A percentile compares a stretch with the other conserved stretches of the same genome.
Evolutionary conservation across 345 rosid genomes (phyloP).

Genomic region (Eucalyptus polyanthemos): DNA sequence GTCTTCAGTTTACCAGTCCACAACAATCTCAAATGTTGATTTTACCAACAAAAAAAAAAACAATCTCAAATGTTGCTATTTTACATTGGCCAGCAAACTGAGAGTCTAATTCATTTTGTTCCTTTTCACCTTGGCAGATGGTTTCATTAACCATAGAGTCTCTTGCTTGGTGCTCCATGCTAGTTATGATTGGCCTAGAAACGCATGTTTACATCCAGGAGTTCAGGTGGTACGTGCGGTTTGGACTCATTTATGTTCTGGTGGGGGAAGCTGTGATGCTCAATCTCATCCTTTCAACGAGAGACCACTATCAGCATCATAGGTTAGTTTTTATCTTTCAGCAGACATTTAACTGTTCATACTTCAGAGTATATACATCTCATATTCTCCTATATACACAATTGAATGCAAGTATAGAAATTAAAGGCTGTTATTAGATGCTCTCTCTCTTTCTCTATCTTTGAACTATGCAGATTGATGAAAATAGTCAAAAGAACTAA

Average conservation of each 20-base stretch:
- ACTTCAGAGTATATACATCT: neutral
- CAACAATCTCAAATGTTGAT: neutral
- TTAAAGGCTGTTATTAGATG: neutral
- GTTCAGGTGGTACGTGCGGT: constrained; percentile 77
- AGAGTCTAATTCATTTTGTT: neutral
- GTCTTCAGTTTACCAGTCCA: neutral
- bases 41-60: neutral
- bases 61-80: neutral
- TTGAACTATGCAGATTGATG: neutral
- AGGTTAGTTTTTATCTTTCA: constrained; percentile 14
- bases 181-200: constrained; percentile 61
- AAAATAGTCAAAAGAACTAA: neutral
- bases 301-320: constrained; percentile 14
- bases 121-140: constrained; percentile 15
- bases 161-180: constrained; percentile 73
- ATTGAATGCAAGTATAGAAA: neutral
- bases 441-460: neutral
- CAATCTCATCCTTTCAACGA: constrained; percentile 47
- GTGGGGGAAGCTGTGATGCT: constrained; percentile 76
- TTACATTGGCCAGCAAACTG: neutral
- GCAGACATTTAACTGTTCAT: neutral
- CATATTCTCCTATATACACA: neutral
- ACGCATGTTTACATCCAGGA: constrained; percentile 52
- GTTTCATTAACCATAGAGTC: constrained; percentile 56
- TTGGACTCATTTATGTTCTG: constrained; percentile 68